phyloP scores from a whole-genome alignment of 345 rosid species.

The Brassica carinata region DNA sequence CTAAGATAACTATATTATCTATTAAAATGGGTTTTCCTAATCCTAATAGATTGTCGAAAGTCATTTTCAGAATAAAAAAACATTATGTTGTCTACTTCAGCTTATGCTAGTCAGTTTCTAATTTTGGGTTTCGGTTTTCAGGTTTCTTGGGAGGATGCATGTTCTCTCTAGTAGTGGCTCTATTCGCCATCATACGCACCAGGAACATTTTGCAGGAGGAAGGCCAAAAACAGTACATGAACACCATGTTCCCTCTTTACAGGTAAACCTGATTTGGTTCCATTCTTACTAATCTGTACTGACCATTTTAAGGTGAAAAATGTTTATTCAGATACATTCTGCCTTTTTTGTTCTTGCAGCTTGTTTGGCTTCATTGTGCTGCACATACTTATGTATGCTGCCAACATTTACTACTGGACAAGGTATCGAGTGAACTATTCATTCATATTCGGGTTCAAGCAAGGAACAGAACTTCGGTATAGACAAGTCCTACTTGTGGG shows the following conservation, averaged over 20 bases:
- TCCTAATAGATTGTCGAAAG: no score
- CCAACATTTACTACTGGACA: conserved; percentile 47
- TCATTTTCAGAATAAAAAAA: no score
- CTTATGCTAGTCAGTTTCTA: background rate
- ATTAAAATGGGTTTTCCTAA: no score
- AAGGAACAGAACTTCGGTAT: conserved; percentile 70
- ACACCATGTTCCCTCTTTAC: conserved; percentile 63
- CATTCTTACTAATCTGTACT: background rate
- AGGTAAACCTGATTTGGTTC: conserved; percentile 39
- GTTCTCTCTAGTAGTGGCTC: conserved; percentile 50
- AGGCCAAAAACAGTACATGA: conserved; percentile 52
- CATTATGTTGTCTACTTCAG: background rate
- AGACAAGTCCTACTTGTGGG: conserved; percentile 58
- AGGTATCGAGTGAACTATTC: conserved; percentile 53
- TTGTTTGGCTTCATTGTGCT: conserved; percentile 49
- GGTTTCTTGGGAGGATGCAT: conserved; percentile 66
- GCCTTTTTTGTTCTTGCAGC: conserved; percentile 25
- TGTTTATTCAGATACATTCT: background rate
- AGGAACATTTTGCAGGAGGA: conserved; percentile 37
- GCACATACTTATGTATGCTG: conserved; percentile 49
- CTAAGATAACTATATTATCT: no score
- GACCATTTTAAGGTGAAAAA: background rate
- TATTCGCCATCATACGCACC: conserved; percentile 45
- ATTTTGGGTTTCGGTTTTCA: conserved; percentile 15
- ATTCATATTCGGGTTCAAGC: conserved; percentile 74